Percentiles rank a stretch among this genome's conserved stretches.
Conservation (phyloP, 73 alveolate species). For the Tetrahymena elliotti region DNA sequence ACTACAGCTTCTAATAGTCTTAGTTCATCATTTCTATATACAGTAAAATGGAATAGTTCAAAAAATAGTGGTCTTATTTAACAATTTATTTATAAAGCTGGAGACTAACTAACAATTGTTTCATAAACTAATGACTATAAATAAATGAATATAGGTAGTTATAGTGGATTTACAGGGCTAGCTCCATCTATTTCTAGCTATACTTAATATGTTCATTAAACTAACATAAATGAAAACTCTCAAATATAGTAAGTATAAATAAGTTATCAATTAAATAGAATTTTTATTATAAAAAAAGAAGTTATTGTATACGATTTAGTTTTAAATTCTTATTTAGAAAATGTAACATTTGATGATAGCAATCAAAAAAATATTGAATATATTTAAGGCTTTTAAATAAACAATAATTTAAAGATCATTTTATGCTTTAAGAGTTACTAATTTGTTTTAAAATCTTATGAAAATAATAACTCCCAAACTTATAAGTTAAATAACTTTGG, state of each 20-base stretch:
- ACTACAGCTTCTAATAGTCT: neutral
- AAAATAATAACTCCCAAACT: neutral
- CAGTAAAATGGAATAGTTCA: neutral
- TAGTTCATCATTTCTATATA: neutral
- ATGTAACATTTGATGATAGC: neutral
- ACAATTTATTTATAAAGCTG: neutral
- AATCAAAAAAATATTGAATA: neutral
- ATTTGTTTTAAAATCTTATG: neutral
- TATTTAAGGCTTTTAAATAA: neutral
- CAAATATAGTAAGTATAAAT: neutral
- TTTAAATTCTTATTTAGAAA: neutral
- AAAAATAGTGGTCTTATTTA: neutral
- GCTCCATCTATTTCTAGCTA: neutral
- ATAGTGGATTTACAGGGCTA: neutral
- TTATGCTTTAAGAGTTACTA: neutral
- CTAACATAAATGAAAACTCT: neutral
- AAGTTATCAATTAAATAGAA: neutral
- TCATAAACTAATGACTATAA: neutral
- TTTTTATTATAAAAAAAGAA: neutral
- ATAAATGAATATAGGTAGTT: neutral
- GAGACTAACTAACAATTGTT: neutral
- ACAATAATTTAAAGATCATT: neutral
- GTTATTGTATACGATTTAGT: neutral
- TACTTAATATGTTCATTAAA: neutral
- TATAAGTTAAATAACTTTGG: neutral